These are phyloP conservation scores for Davidsoniella australis DNA, from an alignment of 2,329 filamentous ascomycete genomes.

Conservation along the genomic window DNA sequence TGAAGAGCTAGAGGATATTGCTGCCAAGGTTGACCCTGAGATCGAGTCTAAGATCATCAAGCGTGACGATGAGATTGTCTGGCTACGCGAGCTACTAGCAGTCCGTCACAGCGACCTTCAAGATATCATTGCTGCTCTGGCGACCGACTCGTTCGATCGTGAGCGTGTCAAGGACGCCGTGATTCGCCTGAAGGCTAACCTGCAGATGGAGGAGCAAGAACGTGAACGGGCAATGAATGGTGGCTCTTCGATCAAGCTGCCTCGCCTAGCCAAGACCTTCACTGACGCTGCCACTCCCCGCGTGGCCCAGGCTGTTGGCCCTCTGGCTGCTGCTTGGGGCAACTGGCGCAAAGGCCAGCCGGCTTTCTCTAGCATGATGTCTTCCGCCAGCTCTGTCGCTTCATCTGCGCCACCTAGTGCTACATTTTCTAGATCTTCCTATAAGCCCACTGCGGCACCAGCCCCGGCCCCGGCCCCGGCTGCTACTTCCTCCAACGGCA, in stretches of 20 bases:
- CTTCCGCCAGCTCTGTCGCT: constrained; percentile 17
- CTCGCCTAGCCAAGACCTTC: constrained; percentile 54
- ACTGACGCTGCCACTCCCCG: constrained; percentile 46
- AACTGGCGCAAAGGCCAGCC: constrained; percentile 66
- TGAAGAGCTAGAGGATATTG: constrained; percentile 63
- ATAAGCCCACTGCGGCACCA: neutral
- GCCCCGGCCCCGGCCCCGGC: neutral
- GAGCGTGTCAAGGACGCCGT: constrained; percentile 73
- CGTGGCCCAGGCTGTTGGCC: constrained; percentile 65
- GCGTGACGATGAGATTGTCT: constrained; percentile 82
- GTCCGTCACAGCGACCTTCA: constrained; percentile 83
- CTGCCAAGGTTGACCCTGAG: constrained; percentile 55
- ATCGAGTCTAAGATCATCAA: constrained; percentile 72
- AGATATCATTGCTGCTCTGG: constrained; percentile 68
- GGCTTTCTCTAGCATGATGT: constrained; percentile 30
- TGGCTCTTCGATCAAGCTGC: constrained; percentile 47
- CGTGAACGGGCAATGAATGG: constrained; percentile 68
- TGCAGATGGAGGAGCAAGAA: constrained; percentile 97
- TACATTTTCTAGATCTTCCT: neutral
- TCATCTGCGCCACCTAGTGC: neutral
- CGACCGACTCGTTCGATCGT: constrained; percentile 53
- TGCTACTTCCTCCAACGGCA: constrained; percentile 18
- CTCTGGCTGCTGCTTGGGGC: constrained; percentile 78
- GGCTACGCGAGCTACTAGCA: constrained; percentile 82
- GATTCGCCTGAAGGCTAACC: constrained; percentile 80